Evolutionary conservation across 108 stramenopile species (phyloP).

Genomic region (Skeletonema menzelii): DNA sequence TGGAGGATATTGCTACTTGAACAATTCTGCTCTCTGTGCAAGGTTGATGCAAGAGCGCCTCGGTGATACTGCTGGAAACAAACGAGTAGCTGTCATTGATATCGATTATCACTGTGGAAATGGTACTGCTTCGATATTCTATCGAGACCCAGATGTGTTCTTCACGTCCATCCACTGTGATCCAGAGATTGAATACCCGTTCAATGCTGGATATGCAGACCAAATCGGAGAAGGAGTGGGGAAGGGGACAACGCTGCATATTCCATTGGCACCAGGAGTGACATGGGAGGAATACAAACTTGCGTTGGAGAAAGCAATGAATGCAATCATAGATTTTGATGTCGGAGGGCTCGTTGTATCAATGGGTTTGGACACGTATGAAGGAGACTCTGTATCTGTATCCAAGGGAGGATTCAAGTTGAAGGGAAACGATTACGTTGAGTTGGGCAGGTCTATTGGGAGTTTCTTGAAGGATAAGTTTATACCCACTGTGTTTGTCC

Average conservation of each 20-base stretch:
- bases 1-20: slow-evolving; percentile 87
- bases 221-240: slow-evolving; percentile 64
- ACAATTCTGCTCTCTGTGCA: slow-evolving; percentile 69
- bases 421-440: slow-evolving; percentile 54
- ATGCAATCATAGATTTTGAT: slow-evolving; percentile 48
- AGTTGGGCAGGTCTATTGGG: slow-evolving; percentile 63
- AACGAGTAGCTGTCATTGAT: slow-evolving; percentile 53
- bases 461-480: slow-evolving; percentile 16
- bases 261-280: slow-evolving; percentile 68
- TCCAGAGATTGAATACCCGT: slow-evolving; percentile 83
- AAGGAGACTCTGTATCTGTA: slow-evolving; percentile 66
- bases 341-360: slow-evolving; percentile 64
- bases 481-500: slow-evolving; percentile 60
- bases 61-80: slow-evolving; percentile 14
- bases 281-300: slow-evolving; percentile 62
- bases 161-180: slow-evolving; percentile 79
- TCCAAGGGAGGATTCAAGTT: slow-evolving; percentile 71
- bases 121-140: slow-evolving; percentile 80
- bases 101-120: slow-evolving; percentile 81
- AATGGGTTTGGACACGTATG: slow-evolving; percentile 77
- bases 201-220: slow-evolving; percentile 77
- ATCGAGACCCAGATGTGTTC: slow-evolving; percentile 60
- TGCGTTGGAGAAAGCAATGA: slow-evolving; percentile 56
- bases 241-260: slow-evolving; percentile 55
- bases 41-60: slow-evolving; percentile 47